Evolutionary conservation across 164 flowering plant genomes (phyloP).

Genomic region (Brasenia schreberi): DNA sequence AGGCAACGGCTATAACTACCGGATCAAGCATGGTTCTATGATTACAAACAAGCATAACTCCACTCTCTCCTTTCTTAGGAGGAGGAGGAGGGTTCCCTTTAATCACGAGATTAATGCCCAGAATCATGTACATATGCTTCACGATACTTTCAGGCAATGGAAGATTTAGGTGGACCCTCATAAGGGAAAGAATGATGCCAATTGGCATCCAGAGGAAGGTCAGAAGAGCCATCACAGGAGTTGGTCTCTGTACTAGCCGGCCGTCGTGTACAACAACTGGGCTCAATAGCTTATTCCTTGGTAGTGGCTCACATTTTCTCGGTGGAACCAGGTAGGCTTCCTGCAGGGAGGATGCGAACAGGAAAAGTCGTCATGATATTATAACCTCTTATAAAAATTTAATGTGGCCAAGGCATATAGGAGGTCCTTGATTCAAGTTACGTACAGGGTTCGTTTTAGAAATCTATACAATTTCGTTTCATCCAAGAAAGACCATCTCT

Average conservation of each 20-base stretch:
- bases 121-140: conserved; percentile 33
- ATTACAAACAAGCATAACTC: conserved; percentile 34
- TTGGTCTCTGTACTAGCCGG: conserved; percentile 62
- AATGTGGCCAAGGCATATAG: no score
- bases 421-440: no score
- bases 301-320: conserved; percentile 41
- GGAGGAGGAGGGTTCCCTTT: conserved; percentile 75
- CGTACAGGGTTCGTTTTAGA: no score
- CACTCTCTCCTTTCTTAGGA: conserved; percentile 39
- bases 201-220: conserved; percentile 74
- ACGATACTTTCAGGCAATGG: conserved; percentile 49
- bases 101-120: conserved; percentile 48
- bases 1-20: conserved; percentile 48
- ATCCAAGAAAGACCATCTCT: no score
- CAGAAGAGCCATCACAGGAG: conserved; percentile 44
- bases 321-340: conserved; percentile 69
- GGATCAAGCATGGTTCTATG: conserved; percentile 62
- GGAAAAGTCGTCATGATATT: not conserved
- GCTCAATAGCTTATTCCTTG: conserved; percentile 47
- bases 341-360: conserved; percentile 23
- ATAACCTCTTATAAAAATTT: no score
- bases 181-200: conserved; percentile 41
- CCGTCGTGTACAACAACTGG: conserved; percentile 83
- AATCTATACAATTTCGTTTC: no score
- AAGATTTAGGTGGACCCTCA: conserved; percentile 47